These are phyloP conservation scores for Vaccinium darrowii DNA, from an alignment of 148 eudicot genomes.

Conservation along the genomic window DNA sequence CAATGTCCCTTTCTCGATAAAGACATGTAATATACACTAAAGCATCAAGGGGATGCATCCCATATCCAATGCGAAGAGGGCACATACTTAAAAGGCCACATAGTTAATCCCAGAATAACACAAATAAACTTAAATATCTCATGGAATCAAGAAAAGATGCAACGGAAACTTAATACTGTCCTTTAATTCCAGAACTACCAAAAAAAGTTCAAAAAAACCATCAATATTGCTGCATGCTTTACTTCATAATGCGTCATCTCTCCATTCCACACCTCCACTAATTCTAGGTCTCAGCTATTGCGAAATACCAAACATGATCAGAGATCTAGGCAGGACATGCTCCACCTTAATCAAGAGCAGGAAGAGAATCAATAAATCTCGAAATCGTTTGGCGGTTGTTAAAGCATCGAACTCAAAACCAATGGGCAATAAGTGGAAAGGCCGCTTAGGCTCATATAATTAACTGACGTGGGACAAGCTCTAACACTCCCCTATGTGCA, in stretches of 20 bases:
- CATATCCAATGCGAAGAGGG: not conserved
- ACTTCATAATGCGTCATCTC: not conserved
- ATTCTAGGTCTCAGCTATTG: not conserved
- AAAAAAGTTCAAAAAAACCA: not conserved
- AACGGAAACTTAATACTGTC: not conserved
- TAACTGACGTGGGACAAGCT: too few species aligned
- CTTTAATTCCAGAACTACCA: not conserved
- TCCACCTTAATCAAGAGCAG: not conserved
- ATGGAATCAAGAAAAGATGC: not conserved
- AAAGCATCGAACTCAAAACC: too few species aligned
- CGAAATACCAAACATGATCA: not conserved
- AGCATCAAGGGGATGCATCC: not conserved
- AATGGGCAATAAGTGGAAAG: too few species aligned
- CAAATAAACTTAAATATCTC: not conserved
- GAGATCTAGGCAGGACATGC: not conserved
- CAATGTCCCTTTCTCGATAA: not conserved
- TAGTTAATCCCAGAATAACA: not conserved
- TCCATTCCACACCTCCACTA: not conserved
- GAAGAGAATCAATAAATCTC: not conserved
- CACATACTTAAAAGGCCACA: not conserved
- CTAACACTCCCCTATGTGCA: too few species aligned
- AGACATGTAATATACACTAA: not conserved
- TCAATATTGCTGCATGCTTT: not conserved
- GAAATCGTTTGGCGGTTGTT: not conserved
- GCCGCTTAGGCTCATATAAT: too few species aligned